A percentile compares a stretch with the other conserved stretches of the same genome.
phyloP scores from a whole-genome alignment of 2,329 filamentous ascomycete species.

The Periconia sp. region DNA sequence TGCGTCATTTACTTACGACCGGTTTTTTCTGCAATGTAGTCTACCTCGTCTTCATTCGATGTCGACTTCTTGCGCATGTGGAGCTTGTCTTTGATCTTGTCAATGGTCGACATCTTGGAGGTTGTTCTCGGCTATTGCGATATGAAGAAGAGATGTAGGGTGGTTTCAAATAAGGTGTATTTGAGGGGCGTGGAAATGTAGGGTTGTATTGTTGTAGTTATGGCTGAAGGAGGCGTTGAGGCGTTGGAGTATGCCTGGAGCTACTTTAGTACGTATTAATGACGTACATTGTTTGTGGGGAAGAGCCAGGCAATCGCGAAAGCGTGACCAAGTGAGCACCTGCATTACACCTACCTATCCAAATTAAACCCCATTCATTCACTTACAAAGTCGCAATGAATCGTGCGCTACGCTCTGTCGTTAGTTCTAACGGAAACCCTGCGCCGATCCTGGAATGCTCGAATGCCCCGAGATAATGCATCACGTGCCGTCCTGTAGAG shows the following conservation, averaged over 20 bases:
- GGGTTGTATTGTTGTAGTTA: not conserved
- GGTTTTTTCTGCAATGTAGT: slow-evolving; percentile 6
- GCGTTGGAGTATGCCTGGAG: not conserved
- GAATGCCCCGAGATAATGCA: too few species aligned
- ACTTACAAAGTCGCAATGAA: too few species aligned
- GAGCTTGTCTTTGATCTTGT: slow-evolving; percentile 41
- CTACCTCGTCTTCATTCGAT: slow-evolving; percentile 19
- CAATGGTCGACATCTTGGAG: slow-evolving; percentile 22
- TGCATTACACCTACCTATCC: too few species aligned
- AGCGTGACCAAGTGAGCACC: not conserved
- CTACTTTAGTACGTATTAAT: slow-evolving; percentile 1
- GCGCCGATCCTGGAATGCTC: too few species aligned
- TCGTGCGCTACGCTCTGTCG: too few species aligned
- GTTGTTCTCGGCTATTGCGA: not conserved
- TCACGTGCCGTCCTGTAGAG: too few species aligned
- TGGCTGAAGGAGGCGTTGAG: not conserved
- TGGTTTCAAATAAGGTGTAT: not conserved
- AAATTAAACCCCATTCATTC: too few species aligned
- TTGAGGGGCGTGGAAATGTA: not conserved
- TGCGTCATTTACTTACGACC: slow-evolving; percentile 11
- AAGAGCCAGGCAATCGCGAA: not conserved
- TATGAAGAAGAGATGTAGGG: not conserved
- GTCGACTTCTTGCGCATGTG: slow-evolving; percentile 38
- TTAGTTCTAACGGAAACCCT: too few species aligned
- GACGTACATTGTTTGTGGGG: not conserved